Percentiles rank a stretch among this genome's conserved stretches.
phyloP scores from a whole-genome alignment of 169 alveolate genomes.

The Perkinsus marinus region DNA sequence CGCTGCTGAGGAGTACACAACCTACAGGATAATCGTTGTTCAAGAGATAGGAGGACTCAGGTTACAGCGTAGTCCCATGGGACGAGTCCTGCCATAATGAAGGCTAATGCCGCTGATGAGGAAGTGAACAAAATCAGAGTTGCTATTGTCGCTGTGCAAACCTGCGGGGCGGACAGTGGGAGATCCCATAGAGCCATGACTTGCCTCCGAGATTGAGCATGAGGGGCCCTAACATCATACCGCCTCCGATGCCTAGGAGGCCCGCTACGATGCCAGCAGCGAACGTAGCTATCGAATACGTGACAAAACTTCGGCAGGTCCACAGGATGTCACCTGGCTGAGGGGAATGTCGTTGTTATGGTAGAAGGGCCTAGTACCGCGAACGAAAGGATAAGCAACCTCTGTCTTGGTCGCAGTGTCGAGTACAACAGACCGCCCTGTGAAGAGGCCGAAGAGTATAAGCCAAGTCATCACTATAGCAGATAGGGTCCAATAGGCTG shows the following conservation, averaged over 20 bases:
- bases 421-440: not conserved
- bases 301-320: constrained; percentile 9
- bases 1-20: constrained; percentile 5
- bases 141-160: constrained; percentile 19
- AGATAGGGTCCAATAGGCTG: not conserved
- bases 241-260: constrained; percentile 44
- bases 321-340: constrained; percentile 11
- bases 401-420: not conserved
- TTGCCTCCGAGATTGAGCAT: constrained; percentile 33
- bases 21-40: not conserved
- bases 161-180: not conserved
- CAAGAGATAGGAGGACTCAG: not conserved
- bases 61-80: constrained; percentile 7
- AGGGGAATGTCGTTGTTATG: not conserved
- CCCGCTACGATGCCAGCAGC: constrained; percentile 39
- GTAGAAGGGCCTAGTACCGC: not conserved
- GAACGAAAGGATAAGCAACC: not conserved
- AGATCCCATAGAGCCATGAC: not conserved
- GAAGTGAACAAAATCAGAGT: constrained; percentile 13
- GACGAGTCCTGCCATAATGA: constrained; percentile 4
- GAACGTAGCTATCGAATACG: constrained; percentile 12
- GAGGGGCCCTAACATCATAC: constrained; percentile 43
- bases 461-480: not conserved
- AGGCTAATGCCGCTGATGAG: constrained; percentile 16
- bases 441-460: not conserved